A percentile compares a stretch with the other conserved stretches of the same genome.
phyloP scores from a whole-genome alignment of 202 grass and related monocot species.

The Saccharum hybrid region DNA sequence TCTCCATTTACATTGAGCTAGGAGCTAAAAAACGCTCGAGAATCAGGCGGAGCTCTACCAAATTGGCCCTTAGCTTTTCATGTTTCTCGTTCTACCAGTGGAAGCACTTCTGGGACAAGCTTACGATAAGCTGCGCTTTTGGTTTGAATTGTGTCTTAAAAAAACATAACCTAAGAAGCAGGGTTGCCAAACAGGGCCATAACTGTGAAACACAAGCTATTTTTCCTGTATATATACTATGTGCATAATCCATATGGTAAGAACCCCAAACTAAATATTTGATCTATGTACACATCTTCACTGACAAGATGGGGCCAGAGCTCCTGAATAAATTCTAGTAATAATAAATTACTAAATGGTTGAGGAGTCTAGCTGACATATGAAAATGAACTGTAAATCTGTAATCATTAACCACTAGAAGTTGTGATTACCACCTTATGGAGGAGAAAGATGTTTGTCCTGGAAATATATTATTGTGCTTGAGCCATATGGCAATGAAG shows the following conservation, averaged over 20 bases:
- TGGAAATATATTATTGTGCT: not conserved
- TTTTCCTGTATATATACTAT: not conserved
- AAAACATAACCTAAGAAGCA: not conserved
- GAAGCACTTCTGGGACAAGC: not conserved
- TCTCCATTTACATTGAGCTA: not conserved
- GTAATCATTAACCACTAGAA: not conserved
- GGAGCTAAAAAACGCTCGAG: not conserved
- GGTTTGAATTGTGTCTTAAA: not conserved
- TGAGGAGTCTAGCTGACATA: not conserved
- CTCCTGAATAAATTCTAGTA: not conserved
- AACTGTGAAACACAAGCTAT: not conserved
- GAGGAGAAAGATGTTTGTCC: not conserved
- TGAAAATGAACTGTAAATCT: slow-evolving; percentile 18
- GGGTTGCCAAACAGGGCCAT: not conserved
- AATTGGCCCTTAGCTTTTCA: not conserved
- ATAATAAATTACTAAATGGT: not conserved
- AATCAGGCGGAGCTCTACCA: not conserved
- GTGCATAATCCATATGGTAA: not conserved
- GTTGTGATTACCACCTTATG: not conserved
- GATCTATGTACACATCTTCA: slow-evolving; percentile 1
- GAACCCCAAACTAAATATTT: not conserved
- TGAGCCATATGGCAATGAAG: not conserved
- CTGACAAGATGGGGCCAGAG: not conserved
- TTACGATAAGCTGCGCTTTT: not conserved
- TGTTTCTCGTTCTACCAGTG: not conserved